phyloP scores from a whole-genome alignment of 2,329 filamentous ascomycete genomes.

The Verticillium nubilum region DNA sequence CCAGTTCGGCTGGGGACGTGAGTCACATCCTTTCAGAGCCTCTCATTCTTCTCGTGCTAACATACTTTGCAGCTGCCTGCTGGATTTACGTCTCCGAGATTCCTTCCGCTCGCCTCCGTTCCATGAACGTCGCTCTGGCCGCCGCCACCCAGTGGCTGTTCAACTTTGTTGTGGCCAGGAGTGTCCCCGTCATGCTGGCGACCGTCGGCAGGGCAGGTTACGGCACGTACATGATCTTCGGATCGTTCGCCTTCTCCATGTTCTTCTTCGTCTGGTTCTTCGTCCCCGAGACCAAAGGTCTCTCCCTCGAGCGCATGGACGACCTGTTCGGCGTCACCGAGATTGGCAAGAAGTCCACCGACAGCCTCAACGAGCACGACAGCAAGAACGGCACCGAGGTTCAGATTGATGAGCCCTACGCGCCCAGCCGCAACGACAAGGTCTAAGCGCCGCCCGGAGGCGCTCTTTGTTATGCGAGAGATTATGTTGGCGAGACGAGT shows the following conservation, averaged over 20 bases:
- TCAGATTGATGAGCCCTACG: neutral
- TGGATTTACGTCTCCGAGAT: conserved; percentile 54
- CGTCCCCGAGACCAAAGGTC: conserved; percentile 59
- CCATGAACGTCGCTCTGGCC: conserved; percentile 58
- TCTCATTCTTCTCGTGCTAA: neutral
- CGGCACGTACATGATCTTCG: conserved; percentile 59
- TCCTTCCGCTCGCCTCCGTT: conserved; percentile 55
- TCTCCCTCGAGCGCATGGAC: conserved; percentile 6
- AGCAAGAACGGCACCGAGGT: conserved; percentile 1
- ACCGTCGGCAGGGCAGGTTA: conserved; percentile 28
- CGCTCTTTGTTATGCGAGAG: neutral
- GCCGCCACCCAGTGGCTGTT: conserved; percentile 65
- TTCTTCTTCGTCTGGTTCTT: conserved; percentile 59
- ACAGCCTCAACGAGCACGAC: conserved; percentile 1
- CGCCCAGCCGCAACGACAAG: neutral
- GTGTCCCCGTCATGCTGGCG: conserved; percentile 59
- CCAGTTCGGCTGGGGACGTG: conserved; percentile 54
- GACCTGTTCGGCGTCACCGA: conserved; percentile 1
- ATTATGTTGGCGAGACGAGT: neutral
- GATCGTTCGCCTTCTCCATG: conserved; percentile 59
- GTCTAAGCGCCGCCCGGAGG: neutral
- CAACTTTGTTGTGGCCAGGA: conserved; percentile 62
- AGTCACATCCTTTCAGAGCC: neutral
- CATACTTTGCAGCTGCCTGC: conserved; percentile 42
- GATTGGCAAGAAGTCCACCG: neutral